Conservation (phyloP, 495 filamentous ascomycete genomes). For the Pseudevernia furfuracea region DNA sequence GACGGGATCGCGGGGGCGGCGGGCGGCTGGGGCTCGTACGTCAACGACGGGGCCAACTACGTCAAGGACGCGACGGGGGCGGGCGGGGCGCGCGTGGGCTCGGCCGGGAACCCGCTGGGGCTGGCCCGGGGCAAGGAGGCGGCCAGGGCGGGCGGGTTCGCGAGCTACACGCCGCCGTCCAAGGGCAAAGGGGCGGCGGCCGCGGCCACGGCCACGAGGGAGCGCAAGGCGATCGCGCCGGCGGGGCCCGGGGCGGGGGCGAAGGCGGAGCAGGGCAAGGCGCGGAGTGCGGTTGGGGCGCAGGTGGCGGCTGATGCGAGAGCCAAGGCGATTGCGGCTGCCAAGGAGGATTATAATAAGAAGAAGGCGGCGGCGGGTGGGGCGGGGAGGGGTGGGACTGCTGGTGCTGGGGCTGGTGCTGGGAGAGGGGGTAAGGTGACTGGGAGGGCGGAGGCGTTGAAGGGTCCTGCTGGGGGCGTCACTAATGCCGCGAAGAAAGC, state of each 20-base stretch:
- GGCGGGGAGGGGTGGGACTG: not conserved
- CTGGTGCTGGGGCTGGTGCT: not conserved
- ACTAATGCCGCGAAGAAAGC: not conserved
- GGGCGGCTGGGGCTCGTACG: conserved; percentile 35
- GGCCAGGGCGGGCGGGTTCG: conserved; percentile 13
- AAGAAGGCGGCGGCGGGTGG: not conserved
- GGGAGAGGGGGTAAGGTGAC: not conserved
- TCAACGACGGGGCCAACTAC: conserved; percentile 41
- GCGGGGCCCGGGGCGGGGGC: not conserved
- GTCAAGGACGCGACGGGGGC: conserved; percentile 41
- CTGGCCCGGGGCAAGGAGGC: conserved; percentile 22
- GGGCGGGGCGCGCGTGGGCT: conserved; percentile 31
- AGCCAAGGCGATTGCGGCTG: conserved; percentile 2
- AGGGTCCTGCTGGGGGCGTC: not conserved
- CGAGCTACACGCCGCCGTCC: conserved; percentile 9
- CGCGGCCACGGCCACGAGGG: not conserved
- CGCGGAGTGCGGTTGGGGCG: conserved; percentile 9
- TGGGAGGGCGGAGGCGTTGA: conserved; percentile 8
- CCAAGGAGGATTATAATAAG: not conserved
- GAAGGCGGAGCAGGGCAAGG: not conserved
- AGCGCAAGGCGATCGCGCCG: not conserved
- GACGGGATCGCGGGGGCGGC: conserved; percentile 35
- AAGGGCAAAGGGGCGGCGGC: not conserved
- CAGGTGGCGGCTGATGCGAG: conserved; percentile 11
- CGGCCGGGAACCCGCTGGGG: conserved; percentile 38